These are phyloP conservation scores for Acanthamoeba sp. DNA, from an alignment of 208 protist genomes.

Conservation along the genomic window DNA sequence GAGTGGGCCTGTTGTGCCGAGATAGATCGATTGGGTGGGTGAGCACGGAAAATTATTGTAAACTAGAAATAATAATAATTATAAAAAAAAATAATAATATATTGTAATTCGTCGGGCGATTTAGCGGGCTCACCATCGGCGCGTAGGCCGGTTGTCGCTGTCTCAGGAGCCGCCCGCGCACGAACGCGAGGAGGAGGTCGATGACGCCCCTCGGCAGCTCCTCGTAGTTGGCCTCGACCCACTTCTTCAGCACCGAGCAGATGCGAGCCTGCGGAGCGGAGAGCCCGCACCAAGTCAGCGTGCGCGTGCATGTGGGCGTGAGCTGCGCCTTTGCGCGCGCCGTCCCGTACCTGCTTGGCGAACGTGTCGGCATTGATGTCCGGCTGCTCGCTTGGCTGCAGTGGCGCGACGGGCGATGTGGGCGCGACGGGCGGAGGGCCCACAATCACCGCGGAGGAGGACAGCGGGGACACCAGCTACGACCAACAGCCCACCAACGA, in stretches of 20 bases:
- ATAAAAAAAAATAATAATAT: background rate
- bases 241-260: slow-evolving; percentile 63
- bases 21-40: too few species aligned
- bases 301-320: background rate
- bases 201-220: slow-evolving; percentile 13
- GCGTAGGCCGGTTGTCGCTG: slow-evolving; percentile 2
- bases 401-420: background rate
- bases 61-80: background rate
- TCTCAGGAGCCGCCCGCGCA: background rate
- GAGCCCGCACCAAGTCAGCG: background rate
- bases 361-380: slow-evolving; percentile 25
- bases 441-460: background rate
- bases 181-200: slow-evolving; percentile 2
- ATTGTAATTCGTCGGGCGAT: background rate
- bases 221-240: slow-evolving; percentile 24
- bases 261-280: background rate
- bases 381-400: background rate
- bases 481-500: background rate
- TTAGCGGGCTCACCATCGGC: too few species aligned
- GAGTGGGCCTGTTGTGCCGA: slow-evolving; percentile 13
- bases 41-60: too few species aligned
- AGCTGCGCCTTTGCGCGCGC: background rate
- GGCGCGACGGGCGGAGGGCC: background rate
- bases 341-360: background rate
- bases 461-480: background rate